A percentile compares a stretch with the other conserved stretches of the same genome.
Evolutionary conservation across 108 stramenopile species (phyloP).

Genomic region (Cyclotella distinguenda): DNA sequence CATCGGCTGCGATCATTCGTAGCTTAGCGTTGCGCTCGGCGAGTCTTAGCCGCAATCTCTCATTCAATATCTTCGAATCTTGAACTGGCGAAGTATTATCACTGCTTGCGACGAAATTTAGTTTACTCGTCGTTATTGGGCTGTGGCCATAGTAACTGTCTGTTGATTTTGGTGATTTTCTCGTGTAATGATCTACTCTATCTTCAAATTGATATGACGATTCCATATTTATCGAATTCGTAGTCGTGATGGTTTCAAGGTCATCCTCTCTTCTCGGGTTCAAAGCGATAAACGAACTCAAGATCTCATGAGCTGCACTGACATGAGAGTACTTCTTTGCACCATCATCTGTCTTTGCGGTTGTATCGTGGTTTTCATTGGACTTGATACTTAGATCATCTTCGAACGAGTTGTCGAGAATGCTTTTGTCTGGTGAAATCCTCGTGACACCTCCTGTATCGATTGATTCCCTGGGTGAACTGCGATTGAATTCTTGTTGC

Average conservation of each 20-base stretch:
- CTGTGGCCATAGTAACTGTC: too few relatives aligned
- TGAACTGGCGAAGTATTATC: too few relatives aligned
- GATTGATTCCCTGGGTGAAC: neutral
- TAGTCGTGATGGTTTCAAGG: neutral
- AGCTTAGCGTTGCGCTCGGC: slow-evolving; percentile 17
- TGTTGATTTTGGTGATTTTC: neutral
- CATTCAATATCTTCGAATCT: slow-evolving; percentile 22
- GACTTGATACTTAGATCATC: neutral
- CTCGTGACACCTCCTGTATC: neutral
- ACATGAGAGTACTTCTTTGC: slow-evolving; percentile 4
- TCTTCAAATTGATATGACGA: neutral
- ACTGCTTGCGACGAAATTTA: too few relatives aligned
- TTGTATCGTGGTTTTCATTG: neutral
- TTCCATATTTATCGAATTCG: neutral
- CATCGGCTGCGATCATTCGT: neutral
- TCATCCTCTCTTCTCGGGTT: neutral
- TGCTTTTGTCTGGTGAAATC: slow-evolving; percentile 8
- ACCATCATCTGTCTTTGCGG: neutral
- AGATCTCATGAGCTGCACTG: slow-evolving; percentile 9
- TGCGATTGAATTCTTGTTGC: neutral
- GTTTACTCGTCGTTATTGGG: neutral
- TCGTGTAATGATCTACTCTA: neutral
- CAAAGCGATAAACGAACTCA: slow-evolving; percentile 9
- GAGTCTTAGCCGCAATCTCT: slow-evolving; percentile 16
- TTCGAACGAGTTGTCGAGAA: neutral